Conservation (phyloP, 805 yeast genomes). For the Saccharomycopsis guyanensis region DNA sequence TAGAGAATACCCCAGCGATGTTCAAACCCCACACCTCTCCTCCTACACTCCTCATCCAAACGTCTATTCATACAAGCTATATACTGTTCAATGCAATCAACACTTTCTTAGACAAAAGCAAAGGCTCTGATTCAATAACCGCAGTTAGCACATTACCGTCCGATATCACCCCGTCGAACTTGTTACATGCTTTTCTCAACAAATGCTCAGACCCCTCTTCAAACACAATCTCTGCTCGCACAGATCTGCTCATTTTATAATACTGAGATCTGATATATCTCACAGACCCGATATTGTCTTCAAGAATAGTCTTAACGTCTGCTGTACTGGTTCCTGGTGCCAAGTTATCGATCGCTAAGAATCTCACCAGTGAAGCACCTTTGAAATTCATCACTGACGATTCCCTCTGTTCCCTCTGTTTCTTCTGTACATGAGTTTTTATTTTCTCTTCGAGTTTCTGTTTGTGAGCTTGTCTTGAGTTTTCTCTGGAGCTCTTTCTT, state of each 20-base stretch:
- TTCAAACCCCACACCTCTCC: too few species aligned
- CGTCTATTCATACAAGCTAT: background rate
- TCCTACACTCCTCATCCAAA: too few species aligned
- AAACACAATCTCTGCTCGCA: conserved; percentile 4
- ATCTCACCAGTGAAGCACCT: background rate
- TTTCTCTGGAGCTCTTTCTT: background rate
- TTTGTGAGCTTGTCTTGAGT: background rate
- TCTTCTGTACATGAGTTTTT: background rate
- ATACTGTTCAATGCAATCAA: background rate
- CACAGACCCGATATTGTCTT: background rate
- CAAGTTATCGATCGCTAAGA: conserved; percentile 1
- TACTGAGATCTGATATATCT: background rate
- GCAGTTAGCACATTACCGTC: conserved; percentile 8
- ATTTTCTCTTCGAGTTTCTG: background rate
- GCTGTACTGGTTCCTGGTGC: conserved; percentile 2
- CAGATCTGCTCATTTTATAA: background rate
- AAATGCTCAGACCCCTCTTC: background rate
- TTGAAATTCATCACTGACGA: conserved; percentile 5
- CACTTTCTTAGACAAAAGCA: background rate
- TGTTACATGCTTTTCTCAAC: conserved; percentile 1
- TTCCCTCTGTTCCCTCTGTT: background rate
- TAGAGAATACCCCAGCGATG: too few species aligned
- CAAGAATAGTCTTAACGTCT: conserved; percentile 2
- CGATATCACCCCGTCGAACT: conserved; percentile 6
- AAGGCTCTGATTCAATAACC: background rate